Evolutionary conservation across 2,329 filamentous ascomycete genomes (phyloP).

Genomic region (Cladosporium sp.): DNA sequence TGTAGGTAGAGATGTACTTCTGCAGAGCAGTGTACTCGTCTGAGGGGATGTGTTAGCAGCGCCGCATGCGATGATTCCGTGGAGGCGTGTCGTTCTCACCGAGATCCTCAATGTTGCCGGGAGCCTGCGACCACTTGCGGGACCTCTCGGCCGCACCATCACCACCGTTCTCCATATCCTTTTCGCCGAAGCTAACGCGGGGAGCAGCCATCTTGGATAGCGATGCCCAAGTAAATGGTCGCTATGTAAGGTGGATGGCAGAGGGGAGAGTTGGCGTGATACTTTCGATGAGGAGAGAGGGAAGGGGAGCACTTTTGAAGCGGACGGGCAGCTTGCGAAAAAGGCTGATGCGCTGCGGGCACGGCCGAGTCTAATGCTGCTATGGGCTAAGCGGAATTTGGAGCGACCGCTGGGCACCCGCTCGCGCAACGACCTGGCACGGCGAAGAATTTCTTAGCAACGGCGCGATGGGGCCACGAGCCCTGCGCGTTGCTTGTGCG

Average conservation of each 20-base stretch:
- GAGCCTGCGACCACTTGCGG: conserved; percentile 37
- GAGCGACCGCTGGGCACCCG: conserved; percentile 9
- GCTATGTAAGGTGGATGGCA: conserved; percentile 15
- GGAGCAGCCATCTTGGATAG: conserved; percentile 34
- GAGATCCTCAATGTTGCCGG: conserved; percentile 40
- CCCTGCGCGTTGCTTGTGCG: conserved; percentile 1
- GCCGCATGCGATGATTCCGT: conserved; percentile 9
- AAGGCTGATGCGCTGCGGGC: conserved; percentile 6
- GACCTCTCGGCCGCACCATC: conserved; percentile 28
- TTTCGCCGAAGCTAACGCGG: conserved; percentile 37
- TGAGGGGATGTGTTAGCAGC: conserved; percentile 29
- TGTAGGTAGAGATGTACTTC: conserved; percentile 64
- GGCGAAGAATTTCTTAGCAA: conserved; percentile 13
- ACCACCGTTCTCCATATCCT: conserved; percentile 36
- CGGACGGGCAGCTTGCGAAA: conserved; percentile 12
- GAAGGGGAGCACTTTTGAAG: conserved; percentile 15
- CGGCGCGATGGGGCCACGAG: conserved; percentile 7
- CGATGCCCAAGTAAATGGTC: conserved; percentile 31
- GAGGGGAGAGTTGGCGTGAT: conserved; percentile 1
- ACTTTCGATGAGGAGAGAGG: conserved; percentile 13
- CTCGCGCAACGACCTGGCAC: conserved; percentile 9
- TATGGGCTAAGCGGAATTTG: background rate
- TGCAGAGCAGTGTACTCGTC: conserved; percentile 64
- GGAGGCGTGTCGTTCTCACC: conserved; percentile 22
- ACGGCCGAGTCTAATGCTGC: conserved; percentile 4